Base-by-base conservation (phyloP, 768 basidiomycete species). In the Gloeopeniophorella convolvens region DNA sequence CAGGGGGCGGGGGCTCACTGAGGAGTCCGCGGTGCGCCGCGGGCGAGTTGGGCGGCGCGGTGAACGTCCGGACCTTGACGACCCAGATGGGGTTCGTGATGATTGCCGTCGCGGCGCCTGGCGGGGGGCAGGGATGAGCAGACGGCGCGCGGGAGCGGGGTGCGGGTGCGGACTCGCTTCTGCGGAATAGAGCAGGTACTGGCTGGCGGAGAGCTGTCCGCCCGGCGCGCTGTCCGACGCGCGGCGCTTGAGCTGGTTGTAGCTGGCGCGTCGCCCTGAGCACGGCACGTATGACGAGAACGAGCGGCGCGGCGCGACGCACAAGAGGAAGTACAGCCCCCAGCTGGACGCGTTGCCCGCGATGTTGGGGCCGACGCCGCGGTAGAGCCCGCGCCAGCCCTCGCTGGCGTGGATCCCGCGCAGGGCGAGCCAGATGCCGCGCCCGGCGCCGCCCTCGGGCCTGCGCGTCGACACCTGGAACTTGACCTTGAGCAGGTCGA, bases 241-340 rank as follows among this genome's bases (percentile, higher is more conserved):
- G 43, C 81, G 78, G 55, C 82, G 83, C 70, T 97, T 97, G 51
- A 97, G 76, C 77, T 87, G 88, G 59, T 95, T 90, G 63, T 97
- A 98, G 64, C 95, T 98, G 43, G 16, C 33, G n/a, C n/a, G n/a
- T n/a, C n/a, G n/a, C n/a, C n/a, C n/a, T n/a, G 16, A 12, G 30
- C 13, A 21, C 13, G 20, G 28, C 5, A 35, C 21, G 28, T 42
- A 49, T 32, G 34, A n/a, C 15, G 15, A 20, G 21, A 30, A 20
- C n/a, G 33, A 16, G 21, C 0, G 26, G 5, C 16, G 16, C 7
- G 11, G 6, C 4, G 20, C 15, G 2, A 78, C 91, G 68, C 64
- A 97, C 96, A 96, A 95, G 55, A 95, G 78, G 69, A 99, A 99
- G 68, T 99, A 99, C 21, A 97, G 68, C 0, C 96, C 96, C 96